Evolutionary conservation across 2,329 filamentous ascomycete species (phyloP).

Genomic region (Neurospora crassa): DNA sequence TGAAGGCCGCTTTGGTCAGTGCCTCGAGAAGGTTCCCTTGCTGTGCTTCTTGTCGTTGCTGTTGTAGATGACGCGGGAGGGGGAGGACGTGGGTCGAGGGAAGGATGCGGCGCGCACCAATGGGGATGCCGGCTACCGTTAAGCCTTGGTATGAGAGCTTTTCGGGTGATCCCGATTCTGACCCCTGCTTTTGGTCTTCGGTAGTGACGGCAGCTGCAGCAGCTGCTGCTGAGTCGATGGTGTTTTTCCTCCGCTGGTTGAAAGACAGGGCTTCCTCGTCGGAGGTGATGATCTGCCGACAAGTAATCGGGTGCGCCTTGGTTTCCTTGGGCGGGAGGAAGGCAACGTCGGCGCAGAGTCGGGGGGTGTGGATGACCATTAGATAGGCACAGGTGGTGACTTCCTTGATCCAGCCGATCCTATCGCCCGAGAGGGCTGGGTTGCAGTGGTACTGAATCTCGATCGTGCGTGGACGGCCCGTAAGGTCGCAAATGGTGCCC

Average conservation of each 20-base stretch:
- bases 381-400: slow-evolving; percentile 84
- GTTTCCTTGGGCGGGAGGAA: slow-evolving; percentile 76
- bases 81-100: background rate
- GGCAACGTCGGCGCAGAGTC: slow-evolving; percentile 77
- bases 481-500: slow-evolving; percentile 80
- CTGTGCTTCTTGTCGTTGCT: background rate
- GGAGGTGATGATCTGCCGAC: slow-evolving; percentile 55
- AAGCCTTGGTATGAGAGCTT: background rate
- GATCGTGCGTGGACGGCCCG: slow-evolving; percentile 68
- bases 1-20: slow-evolving; percentile 20
- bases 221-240: slow-evolving; percentile 20
- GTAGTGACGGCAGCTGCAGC: slow-evolving; percentile 26
- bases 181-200: background rate
- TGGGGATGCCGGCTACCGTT: slow-evolving; percentile 25
- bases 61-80: background rate
- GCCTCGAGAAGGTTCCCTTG: slow-evolving; percentile 20
- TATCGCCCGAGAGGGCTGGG: slow-evolving; percentile 60
- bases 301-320: slow-evolving; percentile 66
- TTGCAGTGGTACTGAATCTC: slow-evolving; percentile 78
- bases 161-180: background rate
- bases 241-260: slow-evolving; percentile 24
- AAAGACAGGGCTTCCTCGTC: slow-evolving; percentile 37
- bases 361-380: slow-evolving; percentile 85
- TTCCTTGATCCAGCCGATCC: slow-evolving; percentile 89
- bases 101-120: slow-evolving; percentile 29